Base-by-base conservation (phyloP, 2,329 filamentous ascomycete species). In the Cordyceps militaris region DNA sequence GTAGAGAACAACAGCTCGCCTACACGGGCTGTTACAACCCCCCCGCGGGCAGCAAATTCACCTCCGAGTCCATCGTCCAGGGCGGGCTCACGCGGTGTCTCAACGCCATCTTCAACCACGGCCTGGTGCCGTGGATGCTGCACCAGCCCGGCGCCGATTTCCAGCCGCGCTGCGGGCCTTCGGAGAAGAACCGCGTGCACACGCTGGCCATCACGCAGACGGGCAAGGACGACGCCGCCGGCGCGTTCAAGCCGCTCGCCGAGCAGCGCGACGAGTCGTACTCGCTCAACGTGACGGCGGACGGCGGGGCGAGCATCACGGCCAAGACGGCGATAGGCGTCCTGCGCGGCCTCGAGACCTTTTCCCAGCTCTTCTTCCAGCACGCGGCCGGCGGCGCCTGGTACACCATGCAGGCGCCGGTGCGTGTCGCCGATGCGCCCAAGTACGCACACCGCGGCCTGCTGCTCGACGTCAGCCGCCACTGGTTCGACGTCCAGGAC, bases 41-140 rank as follows among this genome's bases (percentile, higher is more conserved):
- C 11, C 58, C 66, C 28, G 59, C 67, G 23, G 70, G 74, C 14
- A 56, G 70, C 54, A 66, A 70, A 19, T 73, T 79, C 60, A 74
- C 66, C 64, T 81, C 79, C 71, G 73, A 75, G 63, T 73, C 79
- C 19, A 76, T 86, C 26, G 79, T 86, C 51, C 73, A 77, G 63
- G 78, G 74, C 26, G 84, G 75, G 30, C 73, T 86, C 21, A 76
- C 78, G n/a, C 80, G 87, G 48, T 78, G 86, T 10, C 74, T 85
- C 62, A 70, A 78, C 24, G 81, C 79, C 58, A 83, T 93, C 57
- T 88, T 91, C 70, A 72, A 80, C 26, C 75, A 86, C 59, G 84
- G 82, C 63, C 84, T 92, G 61, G 80, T 90, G 16, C 89, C 90
- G 0, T 94, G 89, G 89, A 91, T 86, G 73, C 81, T 94, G 57